Evolutionary conservation across 148 eudicot genomes (phyloP).

Genomic region (Fagopyrum homotropicum): DNA sequence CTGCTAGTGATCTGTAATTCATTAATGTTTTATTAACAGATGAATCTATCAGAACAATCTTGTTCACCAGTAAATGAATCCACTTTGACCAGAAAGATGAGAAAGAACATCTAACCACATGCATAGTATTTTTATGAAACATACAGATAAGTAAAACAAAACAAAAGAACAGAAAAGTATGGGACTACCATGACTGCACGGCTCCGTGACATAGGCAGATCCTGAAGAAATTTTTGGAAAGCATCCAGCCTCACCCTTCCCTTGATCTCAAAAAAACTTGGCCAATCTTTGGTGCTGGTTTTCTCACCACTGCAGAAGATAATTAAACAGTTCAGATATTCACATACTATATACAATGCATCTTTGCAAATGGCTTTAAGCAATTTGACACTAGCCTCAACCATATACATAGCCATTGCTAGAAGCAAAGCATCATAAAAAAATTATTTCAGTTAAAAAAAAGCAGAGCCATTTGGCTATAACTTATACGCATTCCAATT

Average conservation of each 20-base stretch:
- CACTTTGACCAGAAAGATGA: not conserved
- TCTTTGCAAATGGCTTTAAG: not conserved
- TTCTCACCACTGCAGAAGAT: constrained; percentile 78
- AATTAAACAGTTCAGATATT: not conserved
- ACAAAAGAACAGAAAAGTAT: constrained; percentile 11
- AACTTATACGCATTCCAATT: not conserved
- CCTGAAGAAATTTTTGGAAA: constrained; percentile 81
- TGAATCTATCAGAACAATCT: not conserved
- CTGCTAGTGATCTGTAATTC: not conserved
- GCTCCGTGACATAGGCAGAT: constrained; percentile 85
- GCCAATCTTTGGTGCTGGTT: constrained; percentile 72
- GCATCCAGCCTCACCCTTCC: constrained; percentile 89
- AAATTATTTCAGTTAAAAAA: not conserved
- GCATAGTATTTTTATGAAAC: not conserved
- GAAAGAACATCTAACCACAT: not conserved
- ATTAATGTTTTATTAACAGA: not conserved
- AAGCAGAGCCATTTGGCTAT: not conserved
- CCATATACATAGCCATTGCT: not conserved
- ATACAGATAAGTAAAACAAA: not conserved
- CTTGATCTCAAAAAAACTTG: constrained; percentile 64
- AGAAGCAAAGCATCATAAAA: not conserved
- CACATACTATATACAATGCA: not conserved
- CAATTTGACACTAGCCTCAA: not conserved
- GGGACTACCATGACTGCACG: constrained; percentile 91
- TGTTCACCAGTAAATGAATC: not conserved